Evolutionary conservation across 331 rosid species (phyloP).

Genomic region (Erythrophleum ivorense): DNA sequence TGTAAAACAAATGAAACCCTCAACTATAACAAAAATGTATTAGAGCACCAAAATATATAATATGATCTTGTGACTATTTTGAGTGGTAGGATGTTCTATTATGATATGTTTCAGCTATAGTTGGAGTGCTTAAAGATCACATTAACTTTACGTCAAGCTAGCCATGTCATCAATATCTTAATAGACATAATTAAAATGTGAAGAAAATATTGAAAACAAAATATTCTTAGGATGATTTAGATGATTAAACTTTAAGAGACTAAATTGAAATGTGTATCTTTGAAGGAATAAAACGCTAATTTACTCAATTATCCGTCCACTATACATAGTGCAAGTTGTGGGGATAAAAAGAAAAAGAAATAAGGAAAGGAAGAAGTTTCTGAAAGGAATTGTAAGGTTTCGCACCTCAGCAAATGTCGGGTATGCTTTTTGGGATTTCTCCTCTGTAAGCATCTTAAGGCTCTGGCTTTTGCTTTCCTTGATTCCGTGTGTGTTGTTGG

Average conservation of each 20-base stretch:
- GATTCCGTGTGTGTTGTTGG: not conserved
- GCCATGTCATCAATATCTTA: not conserved
- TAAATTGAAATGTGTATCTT: not conserved
- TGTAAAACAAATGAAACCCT: no score
- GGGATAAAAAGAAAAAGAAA: not conserved
- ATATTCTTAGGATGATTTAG: not conserved
- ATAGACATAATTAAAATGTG: no score
- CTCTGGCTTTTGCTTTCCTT: not conserved
- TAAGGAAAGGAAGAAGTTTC: not conserved
- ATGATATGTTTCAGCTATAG: not conserved
- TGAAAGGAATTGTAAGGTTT: not conserved
- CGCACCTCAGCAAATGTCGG: conserved; percentile 22
- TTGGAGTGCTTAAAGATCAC: not conserved
- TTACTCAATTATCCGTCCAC: not conserved
- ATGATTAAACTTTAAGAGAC: not conserved
- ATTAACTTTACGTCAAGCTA: not conserved
- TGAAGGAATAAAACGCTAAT: no score
- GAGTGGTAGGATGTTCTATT: no score
- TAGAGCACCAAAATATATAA: no score
- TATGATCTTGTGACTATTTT: no score
- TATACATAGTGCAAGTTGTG: not conserved
- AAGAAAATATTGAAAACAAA: no score
- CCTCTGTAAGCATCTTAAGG: not conserved
- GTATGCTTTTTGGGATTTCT: conserved; percentile 7
- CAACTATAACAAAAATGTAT: no score